Base-by-base conservation (phyloP, 306 rosid genomes). In the Ormosia emarginata region DNA sequence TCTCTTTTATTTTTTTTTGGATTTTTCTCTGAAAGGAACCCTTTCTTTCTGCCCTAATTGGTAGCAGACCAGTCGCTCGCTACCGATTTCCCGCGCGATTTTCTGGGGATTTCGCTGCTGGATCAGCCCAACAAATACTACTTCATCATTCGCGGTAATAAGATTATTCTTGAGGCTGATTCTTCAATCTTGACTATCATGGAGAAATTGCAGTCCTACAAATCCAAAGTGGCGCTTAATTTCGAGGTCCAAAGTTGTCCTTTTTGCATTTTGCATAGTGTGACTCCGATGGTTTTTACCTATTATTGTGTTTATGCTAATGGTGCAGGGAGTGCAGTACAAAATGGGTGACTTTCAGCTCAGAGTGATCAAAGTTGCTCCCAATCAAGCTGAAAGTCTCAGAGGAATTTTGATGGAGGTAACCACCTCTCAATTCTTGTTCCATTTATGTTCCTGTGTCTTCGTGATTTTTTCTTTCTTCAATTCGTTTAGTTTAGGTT, bases 371-470 rank as follows among this genome's bases (percentile, higher is more conserved):
- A 95, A 95, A 85, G 94, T 93, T 85, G 89, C 84, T 83, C 94
- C 94, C 30, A 86, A 49, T 85, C 88, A 90, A 71, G 89, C 94
- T 6, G 97, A 95, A 78, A 84, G 39, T 82, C 84, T 95, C 75
- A 90, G 97, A 88, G 99, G 98, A 75, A 95, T 95, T 84, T 88
- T 87, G 46, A 89, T 95, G 93, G 99, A 93, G 99, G 98, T 91
- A 82, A 59, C 50, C 6, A 2, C 7, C 43, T 56, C 70, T 82
- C 1, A 37, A 2, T 79, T 78, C 63, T 63, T 15, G 56, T 52
- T 61, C 73, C 37, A 4, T 66, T 66, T 15, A 7, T 75, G 75
- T 6, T 59, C 44, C 8, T 69, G 9, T 72, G 3, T 24, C 9
- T 44, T 33, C 1, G 33, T 70, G 15, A 66, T 4, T 17, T 50